phyloP scores from a whole-genome alignment of 257 asterid genomes.

The Penstemon newberryi region DNA sequence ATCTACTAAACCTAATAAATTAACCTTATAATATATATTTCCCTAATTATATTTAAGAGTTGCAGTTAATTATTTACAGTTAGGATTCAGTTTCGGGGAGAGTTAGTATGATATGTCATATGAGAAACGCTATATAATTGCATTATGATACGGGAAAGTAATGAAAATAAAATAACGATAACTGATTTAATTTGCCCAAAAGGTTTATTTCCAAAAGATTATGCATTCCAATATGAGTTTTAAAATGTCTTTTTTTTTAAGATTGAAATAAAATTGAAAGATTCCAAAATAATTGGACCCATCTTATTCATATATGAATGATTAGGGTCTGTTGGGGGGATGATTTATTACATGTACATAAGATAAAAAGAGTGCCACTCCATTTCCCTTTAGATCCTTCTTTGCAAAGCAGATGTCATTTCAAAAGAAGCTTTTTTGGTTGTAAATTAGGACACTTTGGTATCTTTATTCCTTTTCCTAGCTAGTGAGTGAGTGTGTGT shows the following conservation, averaged over 20 bases:
- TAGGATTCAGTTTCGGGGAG: no score
- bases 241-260: not conserved
- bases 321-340: constrained; percentile 60
- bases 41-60: no score
- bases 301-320: constrained; percentile 47
- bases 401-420: constrained; percentile 52
- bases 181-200: no score
- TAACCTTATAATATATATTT: no score
- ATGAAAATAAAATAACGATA: no score
- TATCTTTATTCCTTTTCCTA: constrained; percentile 51
- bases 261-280: constrained; percentile 34
- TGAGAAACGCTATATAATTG: no score
- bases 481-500: not conserved
- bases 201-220: no score
- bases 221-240: no score
- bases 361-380: constrained; percentile 29
- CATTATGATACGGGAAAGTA: no score
- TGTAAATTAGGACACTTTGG: constrained; percentile 43
- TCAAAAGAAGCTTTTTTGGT: constrained; percentile 47
- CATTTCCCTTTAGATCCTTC: constrained; percentile 57
- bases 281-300: constrained; percentile 61
- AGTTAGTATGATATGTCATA: no score
- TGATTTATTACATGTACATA: constrained; percentile 28
- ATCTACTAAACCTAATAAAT: no score
- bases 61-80: no score